Evolutionary conservation across 1,284 basidiomycete species (phyloP).

Genomic region (Fistulinella staudtii): DNA sequence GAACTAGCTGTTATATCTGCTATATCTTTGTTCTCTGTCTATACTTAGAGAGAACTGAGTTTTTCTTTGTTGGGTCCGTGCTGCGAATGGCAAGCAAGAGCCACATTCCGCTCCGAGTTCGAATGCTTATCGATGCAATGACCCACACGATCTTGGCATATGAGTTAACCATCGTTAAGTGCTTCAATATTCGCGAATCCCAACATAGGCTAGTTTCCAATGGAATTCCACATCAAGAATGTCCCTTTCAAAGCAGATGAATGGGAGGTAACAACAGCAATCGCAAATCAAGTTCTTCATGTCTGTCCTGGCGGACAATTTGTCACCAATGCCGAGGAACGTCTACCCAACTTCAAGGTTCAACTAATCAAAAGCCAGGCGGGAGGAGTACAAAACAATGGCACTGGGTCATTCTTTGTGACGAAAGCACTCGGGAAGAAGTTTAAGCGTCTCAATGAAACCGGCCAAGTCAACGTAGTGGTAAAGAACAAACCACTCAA

Average conservation of each 20-base stretch:
- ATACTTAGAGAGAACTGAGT: too few relatives aligned
- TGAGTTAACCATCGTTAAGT: too few relatives aligned
- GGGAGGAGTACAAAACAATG: constrained; percentile 56
- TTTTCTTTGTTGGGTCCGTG: too few relatives aligned
- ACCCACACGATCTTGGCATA: too few relatives aligned
- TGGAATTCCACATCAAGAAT: constrained; percentile 51
- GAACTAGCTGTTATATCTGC: too few relatives aligned
- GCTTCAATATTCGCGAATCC: too few relatives aligned
- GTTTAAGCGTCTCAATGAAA: constrained; percentile 43
- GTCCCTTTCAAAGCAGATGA: constrained; percentile 46
- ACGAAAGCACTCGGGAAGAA: constrained; percentile 38
- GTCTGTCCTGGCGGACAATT: constrained; percentile 39
- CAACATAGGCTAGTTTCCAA: constrained; percentile 20
- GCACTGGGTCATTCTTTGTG: constrained; percentile 50
- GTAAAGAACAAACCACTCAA: constrained; percentile 37
- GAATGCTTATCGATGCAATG: too few relatives aligned
- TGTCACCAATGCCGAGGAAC: constrained; percentile 35
- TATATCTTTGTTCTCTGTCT: too few relatives aligned
- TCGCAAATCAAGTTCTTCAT: constrained; percentile 52
- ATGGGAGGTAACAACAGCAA: constrained; percentile 53
- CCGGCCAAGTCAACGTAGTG: constrained; percentile 35
- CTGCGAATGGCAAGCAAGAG: too few relatives aligned
- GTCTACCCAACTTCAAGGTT: constrained; percentile 54
- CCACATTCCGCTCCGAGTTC: too few relatives aligned
- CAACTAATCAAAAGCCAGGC: constrained; percentile 43